Conservation (phyloP, 2,329 filamentous ascomycete species). For the Colletotrichum brevisporum region DNA sequence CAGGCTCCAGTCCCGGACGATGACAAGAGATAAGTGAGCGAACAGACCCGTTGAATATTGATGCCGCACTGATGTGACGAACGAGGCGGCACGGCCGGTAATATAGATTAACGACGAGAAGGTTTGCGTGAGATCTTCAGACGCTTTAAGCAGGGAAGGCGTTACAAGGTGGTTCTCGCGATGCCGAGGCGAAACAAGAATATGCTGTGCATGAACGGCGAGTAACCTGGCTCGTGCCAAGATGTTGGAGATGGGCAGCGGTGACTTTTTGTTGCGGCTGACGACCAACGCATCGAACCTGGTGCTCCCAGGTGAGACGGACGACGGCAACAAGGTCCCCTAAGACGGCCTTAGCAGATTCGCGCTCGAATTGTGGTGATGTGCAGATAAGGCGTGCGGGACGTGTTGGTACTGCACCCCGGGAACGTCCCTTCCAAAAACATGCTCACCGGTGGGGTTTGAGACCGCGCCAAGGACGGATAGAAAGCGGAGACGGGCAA, state of each 20-base stretch:
- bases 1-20: slow-evolving; percentile 38
- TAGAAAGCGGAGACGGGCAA: not conserved
- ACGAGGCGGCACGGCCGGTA: slow-evolving; percentile 15
- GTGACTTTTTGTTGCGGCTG: slow-evolving; percentile 34
- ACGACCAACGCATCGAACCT: slow-evolving; percentile 4
- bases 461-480: slow-evolving; percentile 31
- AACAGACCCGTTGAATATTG: too few species aligned
- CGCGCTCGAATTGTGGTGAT: not conserved
- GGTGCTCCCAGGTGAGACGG: slow-evolving; percentile 17
- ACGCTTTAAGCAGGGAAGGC: slow-evolving; percentile 36
- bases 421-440: slow-evolving; percentile 9
- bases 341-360: slow-evolving; percentile 25
- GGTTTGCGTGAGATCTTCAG: slow-evolving; percentile 43
- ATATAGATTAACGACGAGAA: slow-evolving; percentile 40
- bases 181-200: slow-evolving; percentile 36
- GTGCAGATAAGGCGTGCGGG: slow-evolving; percentile 17
- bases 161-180: slow-evolving; percentile 25
- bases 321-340: not conserved
- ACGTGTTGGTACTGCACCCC: slow-evolving; percentile 14
- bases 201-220: slow-evolving; percentile 36
- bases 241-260: slow-evolving; percentile 26
- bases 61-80: not conserved
- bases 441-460: slow-evolving; percentile 31
- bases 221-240: slow-evolving; percentile 36
- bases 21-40: too few species aligned